Evolutionary conservation across 2,329 filamentous ascomycete species (phyloP), one percentile per base, ranked within the genome.

Genomic region (Monosporascus sp.): DNA sequence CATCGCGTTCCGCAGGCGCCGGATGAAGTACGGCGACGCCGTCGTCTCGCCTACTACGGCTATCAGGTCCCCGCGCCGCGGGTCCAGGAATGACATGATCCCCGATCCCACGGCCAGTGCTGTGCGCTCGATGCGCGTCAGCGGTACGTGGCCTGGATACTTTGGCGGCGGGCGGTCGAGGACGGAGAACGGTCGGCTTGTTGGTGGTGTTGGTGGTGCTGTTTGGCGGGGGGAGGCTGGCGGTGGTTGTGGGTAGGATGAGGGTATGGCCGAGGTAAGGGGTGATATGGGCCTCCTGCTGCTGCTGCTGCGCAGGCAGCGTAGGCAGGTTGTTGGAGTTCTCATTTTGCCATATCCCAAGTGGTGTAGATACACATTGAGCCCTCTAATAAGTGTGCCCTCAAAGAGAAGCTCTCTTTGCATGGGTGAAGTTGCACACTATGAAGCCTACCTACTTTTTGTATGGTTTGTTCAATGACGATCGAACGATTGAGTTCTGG

Each of bases 31-130:
- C 14, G 94, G 94, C 9, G 92, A 90, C 22, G 92, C 90, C 3
- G 94, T 97, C 27, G 92, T 86, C 77, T 99, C 94, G 66, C 92
- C 93, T n/a, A 96, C 83, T 37, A 90, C 83, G 37, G 94, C 94
- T 63, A 99, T 95, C 60, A 99, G 84, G 75, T 99, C 94, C 69
- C 84, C 90, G 63, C 94, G 83, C 65, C 89, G 83, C 1, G 93
- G 93, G 64, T 97, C 84, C 3, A 90, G 62, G 49, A 88, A 74
- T 37, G 83, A 83, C 63, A 80, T 76, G 50, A 88, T 67, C 44
- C 84, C 82, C 7, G 84, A 84, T 25, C 84, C 84, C 48, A 87
- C 65, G 46, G 83, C 82, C 47, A 99, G 78, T 18, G 84, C 84
- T 55, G 83, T 79, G 52, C 89, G 86, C 73, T 97, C 94, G 52